Percentiles rank a stretch among this genome's conserved stretches.
Evolutionary conservation across 2,329 filamentous ascomycete genomes (phyloP).

Genomic region (Cryphonectria radicalis): DNA sequence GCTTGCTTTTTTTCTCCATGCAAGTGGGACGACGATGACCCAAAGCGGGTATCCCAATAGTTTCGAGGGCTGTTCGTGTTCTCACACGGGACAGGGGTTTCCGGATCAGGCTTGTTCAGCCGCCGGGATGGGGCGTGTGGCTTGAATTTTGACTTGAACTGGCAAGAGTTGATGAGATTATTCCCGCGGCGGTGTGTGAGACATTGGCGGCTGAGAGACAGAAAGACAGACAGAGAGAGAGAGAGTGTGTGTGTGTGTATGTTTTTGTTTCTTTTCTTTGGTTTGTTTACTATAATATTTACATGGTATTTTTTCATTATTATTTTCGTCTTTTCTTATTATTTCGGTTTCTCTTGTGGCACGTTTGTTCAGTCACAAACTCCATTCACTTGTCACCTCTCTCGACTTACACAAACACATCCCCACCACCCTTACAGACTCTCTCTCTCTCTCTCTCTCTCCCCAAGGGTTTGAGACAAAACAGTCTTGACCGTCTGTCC

Average conservation of each 20-base stretch:
- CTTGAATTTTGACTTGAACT: not conserved
- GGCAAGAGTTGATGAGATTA: not conserved
- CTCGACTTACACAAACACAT: no score
- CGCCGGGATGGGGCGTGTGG: slow-evolving; percentile 1
- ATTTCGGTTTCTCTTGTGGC: not conserved
- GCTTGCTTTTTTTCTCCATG: not conserved
- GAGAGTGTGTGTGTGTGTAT: not conserved
- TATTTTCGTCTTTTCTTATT: not conserved
- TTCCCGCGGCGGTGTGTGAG: not conserved
- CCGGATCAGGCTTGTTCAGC: not conserved
- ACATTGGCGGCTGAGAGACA: not conserved
- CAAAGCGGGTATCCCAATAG: not conserved
- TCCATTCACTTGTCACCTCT: no score
- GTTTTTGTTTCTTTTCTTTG: not conserved
- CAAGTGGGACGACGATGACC: no score
- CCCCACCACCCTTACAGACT: no score
- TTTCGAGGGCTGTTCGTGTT: not conserved
- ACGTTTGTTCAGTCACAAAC: not conserved
- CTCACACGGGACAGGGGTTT: not conserved
- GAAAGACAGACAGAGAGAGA: not conserved
- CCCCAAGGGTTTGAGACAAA: no score
- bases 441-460: no score
- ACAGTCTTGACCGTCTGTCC: not conserved
- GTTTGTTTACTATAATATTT: no score
- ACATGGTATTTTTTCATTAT: not conserved